These are phyloP conservation scores for Prunus salicina DNA, from an alignment of 306 rosid genomes.

Conservation along the genomic window DNA sequence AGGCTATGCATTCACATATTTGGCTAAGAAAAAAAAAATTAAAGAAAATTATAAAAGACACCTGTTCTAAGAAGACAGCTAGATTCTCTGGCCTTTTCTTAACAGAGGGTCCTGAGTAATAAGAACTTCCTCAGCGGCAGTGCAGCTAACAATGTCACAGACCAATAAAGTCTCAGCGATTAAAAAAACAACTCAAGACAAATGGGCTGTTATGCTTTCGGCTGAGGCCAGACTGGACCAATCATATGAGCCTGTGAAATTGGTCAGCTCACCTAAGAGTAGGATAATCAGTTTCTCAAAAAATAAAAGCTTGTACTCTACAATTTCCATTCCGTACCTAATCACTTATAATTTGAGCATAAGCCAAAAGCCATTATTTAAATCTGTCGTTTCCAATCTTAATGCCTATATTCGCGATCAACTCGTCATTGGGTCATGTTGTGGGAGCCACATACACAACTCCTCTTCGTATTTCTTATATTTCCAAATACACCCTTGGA, in stretches of 20 bases:
- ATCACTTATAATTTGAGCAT: slow-evolving; percentile 13
- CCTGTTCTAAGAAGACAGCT: slow-evolving; percentile 5
- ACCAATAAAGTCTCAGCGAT: not conserved
- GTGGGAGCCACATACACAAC: slow-evolving; percentile 16
- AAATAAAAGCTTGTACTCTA: slow-evolving; percentile 3
- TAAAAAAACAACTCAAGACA: not conserved
- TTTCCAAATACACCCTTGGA: not conserved
- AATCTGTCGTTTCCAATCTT: not conserved
- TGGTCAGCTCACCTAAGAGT: not conserved
- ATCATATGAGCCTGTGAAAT: not conserved
- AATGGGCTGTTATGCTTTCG: not conserved
- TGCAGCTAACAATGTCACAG: not conserved
- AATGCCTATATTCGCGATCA: slow-evolving; percentile 23
- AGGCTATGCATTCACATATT: not conserved
- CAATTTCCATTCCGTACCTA: slow-evolving; percentile 24
- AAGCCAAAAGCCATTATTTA: slow-evolving; percentile 12
- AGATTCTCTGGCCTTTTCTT: not conserved
- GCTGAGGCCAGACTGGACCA: not conserved
- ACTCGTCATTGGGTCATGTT: slow-evolving; percentile 12
- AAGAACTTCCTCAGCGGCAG: not conserved
- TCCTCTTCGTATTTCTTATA: not conserved
- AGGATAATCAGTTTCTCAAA: not conserved
- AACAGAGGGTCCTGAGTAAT: not conserved
- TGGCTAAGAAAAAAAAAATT: not conserved
- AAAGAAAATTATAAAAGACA: not conserved